Conservation (phyloP, 140 eudicot genomes). For the Bidens hawaiensis region DNA sequence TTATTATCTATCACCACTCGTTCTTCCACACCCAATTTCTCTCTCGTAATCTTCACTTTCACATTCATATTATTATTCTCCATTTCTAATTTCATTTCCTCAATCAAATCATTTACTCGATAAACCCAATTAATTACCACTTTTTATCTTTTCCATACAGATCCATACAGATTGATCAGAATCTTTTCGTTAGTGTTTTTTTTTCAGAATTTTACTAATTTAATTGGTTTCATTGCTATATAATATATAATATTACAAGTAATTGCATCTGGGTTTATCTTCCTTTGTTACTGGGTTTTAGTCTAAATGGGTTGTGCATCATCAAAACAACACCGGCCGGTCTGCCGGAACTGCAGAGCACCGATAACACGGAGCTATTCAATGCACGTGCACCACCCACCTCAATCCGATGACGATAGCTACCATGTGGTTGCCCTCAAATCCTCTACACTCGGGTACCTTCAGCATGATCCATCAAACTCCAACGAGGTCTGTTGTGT, state of each 20-base stretch:
- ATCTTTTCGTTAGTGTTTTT: not conserved
- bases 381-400: constrained; percentile 68
- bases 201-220: not conserved
- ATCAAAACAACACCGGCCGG: constrained; percentile 52
- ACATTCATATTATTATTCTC: not conserved
- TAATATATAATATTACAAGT: not conserved
- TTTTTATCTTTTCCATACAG: constrained; percentile 21
- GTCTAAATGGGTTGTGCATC: constrained; percentile 66
- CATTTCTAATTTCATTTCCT: too few species aligned
- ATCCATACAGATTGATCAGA: not conserved
- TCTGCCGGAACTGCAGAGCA: constrained; percentile 60
- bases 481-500: constrained; percentile 6
- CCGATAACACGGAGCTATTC: constrained; percentile 77
- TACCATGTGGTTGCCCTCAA: constrained; percentile 75
- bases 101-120: not conserved
- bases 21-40: constrained; percentile 15
- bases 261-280: constrained; percentile 9
- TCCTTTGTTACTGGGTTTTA: constrained; percentile 4
- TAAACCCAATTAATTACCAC: constrained; percentile 7
- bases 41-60: not conserved
- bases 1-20: constrained; percentile 30
- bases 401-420: constrained; percentile 39
- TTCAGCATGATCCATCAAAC: constrained; percentile 34
- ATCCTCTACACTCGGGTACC: constrained; percentile 80
- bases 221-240: constrained; percentile 1